These are phyloP conservation scores for Bullera alba DNA, from an alignment of 768 basidiomycete genomes.

Conservation along the genomic window DNA sequence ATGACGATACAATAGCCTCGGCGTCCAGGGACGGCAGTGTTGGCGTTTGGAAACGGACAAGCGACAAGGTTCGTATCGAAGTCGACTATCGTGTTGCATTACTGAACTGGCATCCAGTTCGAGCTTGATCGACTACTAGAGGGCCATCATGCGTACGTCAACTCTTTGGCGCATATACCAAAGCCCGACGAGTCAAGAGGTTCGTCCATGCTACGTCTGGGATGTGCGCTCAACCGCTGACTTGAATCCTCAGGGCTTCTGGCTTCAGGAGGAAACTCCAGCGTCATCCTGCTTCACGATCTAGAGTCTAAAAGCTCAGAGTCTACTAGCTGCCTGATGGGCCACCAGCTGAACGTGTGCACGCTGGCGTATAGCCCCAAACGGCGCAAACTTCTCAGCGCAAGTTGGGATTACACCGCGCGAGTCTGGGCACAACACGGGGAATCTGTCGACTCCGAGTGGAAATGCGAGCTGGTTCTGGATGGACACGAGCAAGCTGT, in stretches of 20 bases:
- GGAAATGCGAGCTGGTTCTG: slow-evolving; percentile 19
- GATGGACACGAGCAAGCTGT: slow-evolving; percentile 41
- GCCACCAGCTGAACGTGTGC: slow-evolving; percentile 35
- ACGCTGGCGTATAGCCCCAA: slow-evolving; percentile 17
- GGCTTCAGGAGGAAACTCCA: slow-evolving; percentile 34
- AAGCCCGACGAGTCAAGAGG: slow-evolving; percentile 4
- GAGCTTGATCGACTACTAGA: slow-evolving; percentile 13
- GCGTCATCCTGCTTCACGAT: slow-evolving; percentile 32
- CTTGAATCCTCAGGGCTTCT: slow-evolving; percentile 7
- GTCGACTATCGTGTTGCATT: no score
- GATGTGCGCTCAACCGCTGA: no score
- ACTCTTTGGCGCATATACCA: slow-evolving; percentile 35
- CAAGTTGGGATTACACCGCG: slow-evolving; percentile 44
- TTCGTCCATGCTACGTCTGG: no score
- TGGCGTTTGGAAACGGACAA: slow-evolving; percentile 19
- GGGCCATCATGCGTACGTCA: slow-evolving; percentile 38
- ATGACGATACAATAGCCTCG: slow-evolving; percentile 12
- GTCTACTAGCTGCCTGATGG: slow-evolving; percentile 19
- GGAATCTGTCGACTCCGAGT: slow-evolving; percentile 1
- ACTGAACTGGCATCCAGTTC: slow-evolving; percentile 8
- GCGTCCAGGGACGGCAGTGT: slow-evolving; percentile 32
- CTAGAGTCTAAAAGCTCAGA: slow-evolving; percentile 14
- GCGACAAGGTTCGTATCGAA: background rate
- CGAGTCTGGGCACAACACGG: slow-evolving; percentile 26
- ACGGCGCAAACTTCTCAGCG: slow-evolving; percentile 31